Percentiles rank a stretch among this genome's conserved stretches.
Conservation (phyloP, 352 stramenopile genomes). For the Stephanocyclus meneghinianus region DNA sequence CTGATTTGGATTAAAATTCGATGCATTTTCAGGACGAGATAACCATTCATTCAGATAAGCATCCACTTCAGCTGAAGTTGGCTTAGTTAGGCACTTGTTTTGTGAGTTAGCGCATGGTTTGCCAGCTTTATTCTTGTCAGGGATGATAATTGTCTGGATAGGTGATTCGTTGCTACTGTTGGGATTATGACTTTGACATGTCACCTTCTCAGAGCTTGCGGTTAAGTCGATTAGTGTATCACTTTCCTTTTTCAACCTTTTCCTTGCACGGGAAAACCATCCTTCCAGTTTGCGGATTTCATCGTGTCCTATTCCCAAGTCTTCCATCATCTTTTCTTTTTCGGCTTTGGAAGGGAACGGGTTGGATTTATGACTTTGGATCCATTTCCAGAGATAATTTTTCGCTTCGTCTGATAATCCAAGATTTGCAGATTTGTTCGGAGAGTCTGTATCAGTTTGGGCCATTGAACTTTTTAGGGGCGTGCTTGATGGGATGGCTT, state of each 20-base stretch:
- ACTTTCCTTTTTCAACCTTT: slow-evolving; percentile 8
- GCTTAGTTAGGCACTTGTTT: not conserved
- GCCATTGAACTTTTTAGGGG: not conserved
- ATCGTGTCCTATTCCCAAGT: slow-evolving; percentile 37
- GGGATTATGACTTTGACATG: too few species aligned
- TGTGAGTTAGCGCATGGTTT: not conserved
- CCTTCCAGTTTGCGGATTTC: slow-evolving; percentile 42
- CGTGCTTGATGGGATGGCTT: not conserved
- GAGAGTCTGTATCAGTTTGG: not conserved
- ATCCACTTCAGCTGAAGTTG: slow-evolving; percentile 2
- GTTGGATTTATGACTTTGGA: slow-evolving; percentile 37
- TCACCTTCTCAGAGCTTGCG: not conserved
- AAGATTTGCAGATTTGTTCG: slow-evolving; percentile 9
- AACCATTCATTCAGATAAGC: slow-evolving; percentile 6
- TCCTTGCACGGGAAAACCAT: slow-evolving; percentile 30
- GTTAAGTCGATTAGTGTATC: not conserved
- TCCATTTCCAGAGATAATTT: slow-evolving; percentile 47
- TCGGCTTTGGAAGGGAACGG: slow-evolving; percentile 50
- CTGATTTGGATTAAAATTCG: slow-evolving; percentile 31
- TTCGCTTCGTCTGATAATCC: slow-evolving; percentile 51
- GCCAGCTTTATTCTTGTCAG: not conserved
- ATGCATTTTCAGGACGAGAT: slow-evolving; percentile 32
- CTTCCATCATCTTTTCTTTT: slow-evolving; percentile 49
- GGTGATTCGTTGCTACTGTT: too few species aligned
- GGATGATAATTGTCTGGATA: not conserved